Base-by-base conservation (phyloP, 306 rosid species). In the Ormosia semicastrata region DNA sequence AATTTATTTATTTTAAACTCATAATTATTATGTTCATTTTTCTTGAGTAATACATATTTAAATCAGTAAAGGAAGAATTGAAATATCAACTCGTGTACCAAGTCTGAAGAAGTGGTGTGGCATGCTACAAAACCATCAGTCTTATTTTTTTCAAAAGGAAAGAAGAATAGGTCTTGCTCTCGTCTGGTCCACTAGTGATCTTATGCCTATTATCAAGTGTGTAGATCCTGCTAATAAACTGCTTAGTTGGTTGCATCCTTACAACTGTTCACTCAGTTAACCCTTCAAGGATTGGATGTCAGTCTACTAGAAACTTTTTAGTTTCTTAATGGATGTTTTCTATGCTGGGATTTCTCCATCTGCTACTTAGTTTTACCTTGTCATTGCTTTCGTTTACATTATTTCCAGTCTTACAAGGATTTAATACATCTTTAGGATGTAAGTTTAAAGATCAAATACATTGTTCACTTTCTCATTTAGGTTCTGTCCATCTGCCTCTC, bases 81-180 rank as follows among this genome's bases (percentile, higher is more conserved):
- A 73, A 75, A 66, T 81, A 66, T 82, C 14, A 73, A 40, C 43
- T 73, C 67, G 5, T 40, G 74, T 67, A 36, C 60, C 41, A 62
- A 66, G 43, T 60, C 36, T 37, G 59, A 43, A 44, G 39, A 65
- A 62, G 58, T 30, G 17, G 75, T 76, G 80, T 54, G 36, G 10
- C 76, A 53, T 80, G 72, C 83, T 44, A 43, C 79, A 62, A 75
- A 74, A 29, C 36, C 24, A 75, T 54, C 36, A 34, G 33, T 69
- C 69, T 41, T 33, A 36, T 39, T 39, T 78, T 53, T 66, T 60
- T n/a, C 3, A 17, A 40, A 66, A 32, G 77, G 59, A 78, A 69
- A 17, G 40, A 69, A 41, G 50, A 57, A 39, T 47, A 59, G 24
- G 24, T 1, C 24, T 24, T 24, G 1, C 24, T 0, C 24, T 24